Percentiles rank a stretch among this genome's conserved stretches.
phyloP scores from a whole-genome alignment of 148 eudicot species.

The Arbutus unedo region DNA sequence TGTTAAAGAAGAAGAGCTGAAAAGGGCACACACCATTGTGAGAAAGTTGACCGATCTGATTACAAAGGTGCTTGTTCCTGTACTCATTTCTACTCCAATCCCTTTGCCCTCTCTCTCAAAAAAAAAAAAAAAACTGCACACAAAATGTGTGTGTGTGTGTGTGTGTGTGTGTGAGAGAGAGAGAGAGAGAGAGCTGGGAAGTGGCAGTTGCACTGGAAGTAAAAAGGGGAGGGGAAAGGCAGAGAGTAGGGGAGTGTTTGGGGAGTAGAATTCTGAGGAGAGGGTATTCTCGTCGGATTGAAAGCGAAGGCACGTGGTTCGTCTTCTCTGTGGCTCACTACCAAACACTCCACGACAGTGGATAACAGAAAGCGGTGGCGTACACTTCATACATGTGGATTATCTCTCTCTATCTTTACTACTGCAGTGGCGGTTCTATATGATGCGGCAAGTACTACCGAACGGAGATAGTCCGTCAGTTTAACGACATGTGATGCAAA shows the following conservation, averaged over 20 bases:
- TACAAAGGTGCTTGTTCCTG: constrained; percentile 79
- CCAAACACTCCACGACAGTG: constrained; percentile 22
- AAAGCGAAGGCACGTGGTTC: constrained; percentile 4
- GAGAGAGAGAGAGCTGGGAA: background rate
- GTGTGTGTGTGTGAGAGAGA: too few species aligned
- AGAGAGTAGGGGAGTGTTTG: background rate
- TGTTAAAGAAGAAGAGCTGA: background rate
- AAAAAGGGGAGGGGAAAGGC: background rate
- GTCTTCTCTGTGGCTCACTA: background rate
- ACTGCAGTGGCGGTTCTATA: background rate
- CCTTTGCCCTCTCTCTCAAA: background rate
- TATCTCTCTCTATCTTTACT: background rate
- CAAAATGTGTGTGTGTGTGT: too few species aligned
- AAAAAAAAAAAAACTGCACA: background rate
- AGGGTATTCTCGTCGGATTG: background rate
- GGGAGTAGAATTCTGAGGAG: background rate
- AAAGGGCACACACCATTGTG: constrained; percentile 51
- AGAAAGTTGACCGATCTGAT: constrained; percentile 89
- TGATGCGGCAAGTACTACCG: background rate
- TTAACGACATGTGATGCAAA: too few species aligned
- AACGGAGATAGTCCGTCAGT: too few species aligned
- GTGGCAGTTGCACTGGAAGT: background rate
- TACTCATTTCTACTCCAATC: constrained; percentile 34
- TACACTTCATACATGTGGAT: constrained; percentile 8
- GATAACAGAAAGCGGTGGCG: constrained; percentile 23